Conservation (phyloP, 1,139 yeast species). For the Arxiozyma bovina region DNA sequence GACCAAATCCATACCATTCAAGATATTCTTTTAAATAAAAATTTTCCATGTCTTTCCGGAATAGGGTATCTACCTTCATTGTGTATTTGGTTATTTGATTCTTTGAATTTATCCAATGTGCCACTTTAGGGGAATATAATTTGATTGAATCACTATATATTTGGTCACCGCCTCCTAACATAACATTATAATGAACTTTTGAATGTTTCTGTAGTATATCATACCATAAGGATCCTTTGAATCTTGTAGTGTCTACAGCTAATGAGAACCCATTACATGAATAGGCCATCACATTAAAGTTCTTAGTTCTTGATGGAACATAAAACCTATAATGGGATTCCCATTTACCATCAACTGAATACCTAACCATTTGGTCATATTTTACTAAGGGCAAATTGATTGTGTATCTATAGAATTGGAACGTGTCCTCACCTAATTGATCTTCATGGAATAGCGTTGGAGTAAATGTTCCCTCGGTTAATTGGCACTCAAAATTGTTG, state of each 20-base stretch:
- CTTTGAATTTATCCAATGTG: constrained; percentile 54
- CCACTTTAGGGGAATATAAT: constrained; percentile 44
- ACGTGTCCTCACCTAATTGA: constrained; percentile 33
- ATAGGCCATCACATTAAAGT: constrained; percentile 65
- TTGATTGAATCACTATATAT: constrained; percentile 80
- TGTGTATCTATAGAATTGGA: constrained; percentile 54
- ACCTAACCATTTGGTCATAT: constrained; percentile 53
- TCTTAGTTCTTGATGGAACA: constrained; percentile 20
- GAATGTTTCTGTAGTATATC: constrained; percentile 68
- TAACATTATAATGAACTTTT: constrained; percentile 69
- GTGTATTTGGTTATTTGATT: constrained; percentile 40
- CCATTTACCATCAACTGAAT: constrained; percentile 42
- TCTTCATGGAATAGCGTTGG: constrained; percentile 40
- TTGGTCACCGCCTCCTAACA: constrained; percentile 98
- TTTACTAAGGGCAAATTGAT: constrained; percentile 41
- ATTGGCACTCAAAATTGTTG: neutral
- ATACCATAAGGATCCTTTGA: constrained; percentile 72
- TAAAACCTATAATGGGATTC: constrained; percentile 35
- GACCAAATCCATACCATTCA: constrained; percentile 85
- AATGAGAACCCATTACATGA: constrained; percentile 93
- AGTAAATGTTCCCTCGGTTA: constrained; percentile 38
- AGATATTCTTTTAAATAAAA: constrained; percentile 68
- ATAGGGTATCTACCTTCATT: constrained; percentile 39
- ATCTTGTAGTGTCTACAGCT: constrained; percentile 55
- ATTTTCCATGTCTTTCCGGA: constrained; percentile 46